Base-by-base conservation (phyloP, 768 basidiomycete genomes). In the Exsudoporus frostii region DNA sequence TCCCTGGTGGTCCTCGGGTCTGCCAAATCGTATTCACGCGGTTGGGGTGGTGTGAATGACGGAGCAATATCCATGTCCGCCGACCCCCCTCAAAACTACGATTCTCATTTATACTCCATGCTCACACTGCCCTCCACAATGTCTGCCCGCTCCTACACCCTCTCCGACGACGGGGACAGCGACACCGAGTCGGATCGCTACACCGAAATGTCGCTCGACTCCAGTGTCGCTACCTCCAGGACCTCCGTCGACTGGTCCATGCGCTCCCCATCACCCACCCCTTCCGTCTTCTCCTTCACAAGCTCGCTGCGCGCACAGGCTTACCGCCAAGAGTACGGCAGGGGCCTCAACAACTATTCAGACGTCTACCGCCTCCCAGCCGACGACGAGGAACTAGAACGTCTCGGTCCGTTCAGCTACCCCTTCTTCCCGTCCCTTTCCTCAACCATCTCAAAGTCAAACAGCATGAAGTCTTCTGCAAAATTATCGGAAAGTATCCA, bases 301-400 rank as follows among this genome's bases (percentile, higher is more conserved):
- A 83, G 79, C 60, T 85, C 85, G 0, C 59, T 88, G 42, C 80
- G 79, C 24, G 79, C 76, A 15, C 74, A 78, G 33, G 78, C 82
- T 1, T 84, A 82, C 69, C 78, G 76, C 49, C 76, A 82, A 27
- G 86, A 90, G 62, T 84, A 81, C 52, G 89, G 88, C 0, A 76
- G 89, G 38, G 78, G 75, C 30, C 66, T 91, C 40, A 90, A 90
- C 71, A 89, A 83, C 56, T 86, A 86, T 58, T 90, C 89, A 2
- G 86, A 90, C 41, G 78, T 91, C 2, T 92, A 92, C 63, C 79
- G 79, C 39, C 73, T 92, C 25, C 87, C 90, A 13, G 90, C 88
- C 25, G 90, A 91, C 57, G 84, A 86, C 8, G 86, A 89, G 60
- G 90, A 91, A 58, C 70, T 88, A 24, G 77, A 82, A 30, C 79